Conservation (phyloP, 2,329 filamentous ascomycete genomes). For the Sporothrix pseudoabietina region DNA sequence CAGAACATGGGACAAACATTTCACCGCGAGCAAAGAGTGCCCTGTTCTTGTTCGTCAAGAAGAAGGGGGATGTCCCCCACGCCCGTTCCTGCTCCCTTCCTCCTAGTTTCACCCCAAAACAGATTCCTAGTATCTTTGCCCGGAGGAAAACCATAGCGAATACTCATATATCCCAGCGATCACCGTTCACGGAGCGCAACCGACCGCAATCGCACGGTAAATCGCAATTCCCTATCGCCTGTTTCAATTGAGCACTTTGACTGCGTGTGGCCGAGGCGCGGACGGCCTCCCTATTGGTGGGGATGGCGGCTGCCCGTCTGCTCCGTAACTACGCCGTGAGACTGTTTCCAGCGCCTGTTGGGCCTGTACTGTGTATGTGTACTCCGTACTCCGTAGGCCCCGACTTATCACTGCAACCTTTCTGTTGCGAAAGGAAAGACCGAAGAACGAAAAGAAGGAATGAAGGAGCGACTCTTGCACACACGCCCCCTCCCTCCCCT, state of each 20-base stretch:
- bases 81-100: neutral
- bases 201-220: neutral
- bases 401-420: neutral
- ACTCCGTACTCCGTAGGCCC: too few relatives aligned
- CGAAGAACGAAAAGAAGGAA: neutral
- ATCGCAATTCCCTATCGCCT: slow-evolving; percentile 12
- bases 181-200: neutral
- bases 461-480: neutral
- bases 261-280: neutral
- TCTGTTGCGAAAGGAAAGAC: neutral
- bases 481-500: neutral
- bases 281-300: slow-evolving; percentile 14
- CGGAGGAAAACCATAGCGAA: too few relatives aligned
- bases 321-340: neutral
- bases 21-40: neutral
- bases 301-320: neutral
- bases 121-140: neutral
- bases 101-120: slow-evolving; percentile 11
- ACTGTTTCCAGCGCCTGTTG: neutral
- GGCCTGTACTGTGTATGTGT: neutral
- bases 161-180: neutral
- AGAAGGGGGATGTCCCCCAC: slow-evolving; percentile 1
- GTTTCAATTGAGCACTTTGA: neutral
- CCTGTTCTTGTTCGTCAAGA: neutral
- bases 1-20: neutral